A percentile compares a stretch with the other conserved stretches of the same genome.
Evolutionary conservation across 495 filamentous ascomycete genomes (phyloP).

Genomic region (Daldinia vernicosa): DNA sequence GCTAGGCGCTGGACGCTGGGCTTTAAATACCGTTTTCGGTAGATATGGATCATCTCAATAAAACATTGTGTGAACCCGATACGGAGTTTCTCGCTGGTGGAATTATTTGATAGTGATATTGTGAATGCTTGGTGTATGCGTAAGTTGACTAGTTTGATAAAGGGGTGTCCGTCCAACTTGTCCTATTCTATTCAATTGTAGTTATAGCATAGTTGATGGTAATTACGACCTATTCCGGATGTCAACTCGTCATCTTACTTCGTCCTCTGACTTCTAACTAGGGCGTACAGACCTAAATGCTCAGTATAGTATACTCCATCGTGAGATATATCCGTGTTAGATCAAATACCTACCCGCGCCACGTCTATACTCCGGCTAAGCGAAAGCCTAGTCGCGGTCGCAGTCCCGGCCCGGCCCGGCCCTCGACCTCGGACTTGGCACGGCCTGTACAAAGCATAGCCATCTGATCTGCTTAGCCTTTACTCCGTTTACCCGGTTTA

Average conservation of each 20-base stretch:
- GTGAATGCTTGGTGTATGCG: neutral
- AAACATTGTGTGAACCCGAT: conserved; percentile 9
- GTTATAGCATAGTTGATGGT: too few relatives aligned
- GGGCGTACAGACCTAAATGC: too few relatives aligned
- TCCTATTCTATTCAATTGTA: too few relatives aligned
- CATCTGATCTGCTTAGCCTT: neutral
- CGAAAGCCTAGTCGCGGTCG: neutral
- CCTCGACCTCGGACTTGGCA: neutral
- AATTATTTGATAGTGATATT: neutral
- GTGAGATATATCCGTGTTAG: neutral
- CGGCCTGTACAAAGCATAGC: neutral
- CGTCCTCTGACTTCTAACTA: too few relatives aligned
- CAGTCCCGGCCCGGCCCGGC: neutral
- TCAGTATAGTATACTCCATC: neutral
- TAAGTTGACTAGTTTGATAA: neutral
- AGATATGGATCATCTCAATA: conserved; percentile 34
- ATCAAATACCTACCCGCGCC: neutral
- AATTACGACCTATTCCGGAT: too few relatives aligned
- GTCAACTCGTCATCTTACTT: too few relatives aligned
- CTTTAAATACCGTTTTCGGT: conserved; percentile 16
- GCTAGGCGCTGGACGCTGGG: neutral
- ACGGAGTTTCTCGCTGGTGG: too few relatives aligned
- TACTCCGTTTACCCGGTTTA: neutral
- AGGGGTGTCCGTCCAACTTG: neutral
- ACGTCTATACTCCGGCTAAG: neutral